Percentiles rank a stretch among this genome's conserved stretches.
These are phyloP conservation scores for Carpinus viminea DNA, from an alignment of 306 rosid genomes.

Conservation along the genomic window DNA sequence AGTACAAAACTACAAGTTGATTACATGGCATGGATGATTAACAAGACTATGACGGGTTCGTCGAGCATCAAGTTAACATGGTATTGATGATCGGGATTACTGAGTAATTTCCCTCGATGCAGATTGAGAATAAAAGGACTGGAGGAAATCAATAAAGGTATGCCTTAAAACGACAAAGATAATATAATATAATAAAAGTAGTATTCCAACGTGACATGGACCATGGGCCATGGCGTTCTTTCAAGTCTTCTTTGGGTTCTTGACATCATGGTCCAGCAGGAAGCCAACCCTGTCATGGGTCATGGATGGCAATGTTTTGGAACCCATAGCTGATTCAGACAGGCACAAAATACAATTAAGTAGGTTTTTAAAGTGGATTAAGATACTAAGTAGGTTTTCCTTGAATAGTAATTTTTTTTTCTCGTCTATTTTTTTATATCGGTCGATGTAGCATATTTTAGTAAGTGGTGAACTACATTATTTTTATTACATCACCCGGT, in stretches of 20 bases:
- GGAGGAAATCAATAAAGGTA: background rate
- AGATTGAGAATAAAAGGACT: no score
- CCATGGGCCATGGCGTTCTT: background rate
- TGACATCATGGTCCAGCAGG: no score
- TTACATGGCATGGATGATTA: no score
- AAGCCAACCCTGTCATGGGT: constrained; percentile 1
- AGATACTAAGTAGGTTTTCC: background rate
- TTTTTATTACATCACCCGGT: no score
- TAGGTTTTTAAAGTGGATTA: background rate
- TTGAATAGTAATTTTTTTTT: background rate
- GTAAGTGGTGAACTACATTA: no score
- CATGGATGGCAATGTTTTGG: background rate
- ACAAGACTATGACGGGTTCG: no score
- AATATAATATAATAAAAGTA: background rate
- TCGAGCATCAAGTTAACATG: no score
- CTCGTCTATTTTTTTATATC: no score
- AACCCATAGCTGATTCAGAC: constrained; percentile 17
- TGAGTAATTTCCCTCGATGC: no score
- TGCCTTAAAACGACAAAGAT: background rate
- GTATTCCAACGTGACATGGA: background rate
- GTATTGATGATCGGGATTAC: no score
- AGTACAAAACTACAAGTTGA: no score
- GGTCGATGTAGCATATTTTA: no score
- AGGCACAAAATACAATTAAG: background rate
- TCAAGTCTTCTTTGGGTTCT: background rate